These are phyloP conservation scores for Mycena crocata DNA, from an alignment of 768 basidiomycete genomes.

Conservation along the genomic window DNA sequence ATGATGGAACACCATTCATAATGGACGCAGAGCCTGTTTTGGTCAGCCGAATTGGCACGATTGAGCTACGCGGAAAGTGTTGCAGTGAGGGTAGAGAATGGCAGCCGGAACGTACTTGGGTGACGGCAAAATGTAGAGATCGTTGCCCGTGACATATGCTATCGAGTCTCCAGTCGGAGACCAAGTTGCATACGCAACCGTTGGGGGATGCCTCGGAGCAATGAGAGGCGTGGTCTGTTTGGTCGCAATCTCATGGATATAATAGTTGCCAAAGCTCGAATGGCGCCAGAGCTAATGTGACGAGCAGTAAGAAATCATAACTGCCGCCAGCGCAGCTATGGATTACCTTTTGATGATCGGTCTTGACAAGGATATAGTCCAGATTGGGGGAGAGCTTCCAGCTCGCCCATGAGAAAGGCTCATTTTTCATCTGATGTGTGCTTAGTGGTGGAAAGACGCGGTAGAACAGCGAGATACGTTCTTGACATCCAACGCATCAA, in stretches of 20 bases:
- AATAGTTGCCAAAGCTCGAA: conserved; percentile 92
- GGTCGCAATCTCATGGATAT: conserved; percentile 83
- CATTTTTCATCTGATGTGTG: conserved; percentile 62
- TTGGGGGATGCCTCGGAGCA: conserved; percentile 75
- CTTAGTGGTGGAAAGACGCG: conserved; percentile 12
- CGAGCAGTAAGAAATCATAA: conserved; percentile 18
- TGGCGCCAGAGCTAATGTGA: conserved; percentile 90
- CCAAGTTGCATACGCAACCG: conserved; percentile 87
- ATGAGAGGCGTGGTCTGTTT: conserved; percentile 78
- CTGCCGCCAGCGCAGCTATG: not conserved
- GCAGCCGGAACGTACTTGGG: conserved; percentile 61
- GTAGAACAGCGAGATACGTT: conserved; percentile 64
- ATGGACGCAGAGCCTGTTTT: conserved; percentile 82
- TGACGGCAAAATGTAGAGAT: conserved; percentile 84
- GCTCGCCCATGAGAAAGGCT: conserved; percentile 57
- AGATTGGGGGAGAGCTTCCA: conserved; percentile 95
- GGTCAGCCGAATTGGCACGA: conserved; percentile 79
- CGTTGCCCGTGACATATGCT: conserved; percentile 88
- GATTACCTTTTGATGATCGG: conserved; percentile 77
- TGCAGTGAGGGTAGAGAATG: not conserved
- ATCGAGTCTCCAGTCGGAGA: conserved; percentile 86
- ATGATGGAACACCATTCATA: conserved; percentile 96
- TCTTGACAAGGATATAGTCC: conserved; percentile 89
- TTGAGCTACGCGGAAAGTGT: conserved; percentile 41
- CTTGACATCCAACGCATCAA: conserved; percentile 67